Evolutionary conservation across 305 asterid species (phyloP).

Genomic region (Salvia sclarea): DNA sequence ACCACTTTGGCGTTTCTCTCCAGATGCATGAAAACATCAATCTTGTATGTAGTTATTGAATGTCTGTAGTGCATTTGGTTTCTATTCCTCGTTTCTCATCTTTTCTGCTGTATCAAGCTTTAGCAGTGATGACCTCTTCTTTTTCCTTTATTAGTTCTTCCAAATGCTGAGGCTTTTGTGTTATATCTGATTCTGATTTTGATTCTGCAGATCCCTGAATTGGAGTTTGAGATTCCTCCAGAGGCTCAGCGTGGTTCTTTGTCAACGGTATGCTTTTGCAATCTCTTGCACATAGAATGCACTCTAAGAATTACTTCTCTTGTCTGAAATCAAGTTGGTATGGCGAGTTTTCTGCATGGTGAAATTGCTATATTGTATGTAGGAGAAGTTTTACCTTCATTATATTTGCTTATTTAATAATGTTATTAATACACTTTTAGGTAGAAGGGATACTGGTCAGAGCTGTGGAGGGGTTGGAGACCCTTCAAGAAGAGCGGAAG

Average conservation of each 20-base stretch:
- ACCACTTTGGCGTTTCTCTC: no score
- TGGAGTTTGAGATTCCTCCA: slow-evolving; percentile 94
- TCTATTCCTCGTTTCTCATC: no score
- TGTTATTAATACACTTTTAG: slow-evolving; percentile 39
- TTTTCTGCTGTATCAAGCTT: no score
- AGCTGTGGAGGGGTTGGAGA: slow-evolving; percentile 75
- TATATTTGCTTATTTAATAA: neutral
- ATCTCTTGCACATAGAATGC: neutral
- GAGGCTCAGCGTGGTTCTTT: slow-evolving; percentile 97
- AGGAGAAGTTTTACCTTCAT: no score
- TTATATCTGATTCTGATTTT: slow-evolving; percentile 23
- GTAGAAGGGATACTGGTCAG: slow-evolving; percentile 82
- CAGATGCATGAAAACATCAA: no score
- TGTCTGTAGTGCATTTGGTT: no score
- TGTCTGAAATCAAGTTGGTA: no score
- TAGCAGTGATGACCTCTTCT: neutral
- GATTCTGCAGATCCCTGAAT: slow-evolving; percentile 76
- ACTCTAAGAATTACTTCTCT: neutral
- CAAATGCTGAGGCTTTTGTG: neutral
- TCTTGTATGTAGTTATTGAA: no score
- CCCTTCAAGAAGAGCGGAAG: slow-evolving; percentile 94
- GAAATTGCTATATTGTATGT: no score
- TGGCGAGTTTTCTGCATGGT: no score
- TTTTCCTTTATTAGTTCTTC: neutral
- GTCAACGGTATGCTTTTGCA: slow-evolving; percentile 64